phyloP scores from a whole-genome alignment of 2,329 filamentous ascomycete genomes.

The Xylariaceae sp. region DNA sequence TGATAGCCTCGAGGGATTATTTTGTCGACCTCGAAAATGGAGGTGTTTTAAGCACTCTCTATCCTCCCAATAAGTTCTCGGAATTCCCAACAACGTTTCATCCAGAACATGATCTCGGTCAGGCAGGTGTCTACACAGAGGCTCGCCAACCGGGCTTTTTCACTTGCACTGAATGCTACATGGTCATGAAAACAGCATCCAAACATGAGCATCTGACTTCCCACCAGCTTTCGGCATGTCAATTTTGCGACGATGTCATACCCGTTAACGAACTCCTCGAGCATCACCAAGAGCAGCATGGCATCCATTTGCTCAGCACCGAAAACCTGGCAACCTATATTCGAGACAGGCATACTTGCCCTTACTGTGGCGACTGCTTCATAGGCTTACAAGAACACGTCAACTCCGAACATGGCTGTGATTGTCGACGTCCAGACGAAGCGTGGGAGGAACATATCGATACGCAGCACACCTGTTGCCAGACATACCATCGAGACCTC shows the following conservation, averaged over 20 bases:
- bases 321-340: neutral
- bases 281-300: neutral
- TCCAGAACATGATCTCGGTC: neutral
- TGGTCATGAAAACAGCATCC: conserved; percentile 1
- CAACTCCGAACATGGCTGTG: neutral
- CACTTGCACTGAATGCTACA: neutral
- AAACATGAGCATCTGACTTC: neutral
- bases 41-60: conserved; percentile 1
- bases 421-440: neutral
- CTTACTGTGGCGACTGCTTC: conserved; percentile 1
- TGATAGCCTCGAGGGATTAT: neutral
- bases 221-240: neutral
- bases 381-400: neutral
- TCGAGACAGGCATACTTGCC: neutral
- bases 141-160: neutral
- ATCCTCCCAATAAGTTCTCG: neutral
- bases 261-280: neutral
- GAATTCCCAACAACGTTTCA: neutral
- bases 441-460: neutral
- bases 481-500: neutral
- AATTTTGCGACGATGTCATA: neutral
- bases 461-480: neutral
- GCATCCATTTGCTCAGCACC: neutral
- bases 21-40: neutral
- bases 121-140: neutral